phyloP scores from a whole-genome alignment of 73 alveolate genomes.

The Diophrys appendiculata region DNA sequence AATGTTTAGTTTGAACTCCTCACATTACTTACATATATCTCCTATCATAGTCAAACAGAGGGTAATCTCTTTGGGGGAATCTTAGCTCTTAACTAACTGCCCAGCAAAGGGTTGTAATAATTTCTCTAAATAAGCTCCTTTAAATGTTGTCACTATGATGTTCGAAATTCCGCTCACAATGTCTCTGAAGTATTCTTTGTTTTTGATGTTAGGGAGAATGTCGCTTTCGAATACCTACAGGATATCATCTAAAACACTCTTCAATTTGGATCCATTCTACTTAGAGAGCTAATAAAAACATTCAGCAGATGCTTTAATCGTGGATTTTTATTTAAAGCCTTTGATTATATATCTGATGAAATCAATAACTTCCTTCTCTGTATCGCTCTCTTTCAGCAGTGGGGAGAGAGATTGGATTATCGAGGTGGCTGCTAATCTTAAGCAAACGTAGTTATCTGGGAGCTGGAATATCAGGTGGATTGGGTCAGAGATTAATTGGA shows the following conservation, averaged over 20 bases:
- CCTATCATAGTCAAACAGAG: background rate
- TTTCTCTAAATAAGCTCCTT: background rate
- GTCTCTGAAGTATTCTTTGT: background rate
- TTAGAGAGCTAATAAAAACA: background rate
- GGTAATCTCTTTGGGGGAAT: background rate
- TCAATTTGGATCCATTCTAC: background rate
- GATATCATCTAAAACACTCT: background rate
- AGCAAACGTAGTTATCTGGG: background rate
- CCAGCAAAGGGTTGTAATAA: background rate
- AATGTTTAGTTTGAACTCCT: background rate
- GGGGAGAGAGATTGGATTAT: background rate
- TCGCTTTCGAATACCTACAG: background rate
- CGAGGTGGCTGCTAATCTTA: background rate
- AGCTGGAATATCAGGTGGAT: background rate
- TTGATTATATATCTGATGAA: no score
- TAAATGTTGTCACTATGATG: background rate
- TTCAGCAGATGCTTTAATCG: background rate
- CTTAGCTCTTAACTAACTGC: background rate
- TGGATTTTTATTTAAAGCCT: background rate
- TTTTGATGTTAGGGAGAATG: background rate
- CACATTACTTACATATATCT: background rate
- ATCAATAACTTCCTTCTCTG: background rate
- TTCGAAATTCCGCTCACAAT: background rate
- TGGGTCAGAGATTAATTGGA: background rate
- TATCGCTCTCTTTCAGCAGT: background rate